Evolutionary conservation across 306 rosid genomes (phyloP).

Genomic region (Carpinus fangiana): DNA sequence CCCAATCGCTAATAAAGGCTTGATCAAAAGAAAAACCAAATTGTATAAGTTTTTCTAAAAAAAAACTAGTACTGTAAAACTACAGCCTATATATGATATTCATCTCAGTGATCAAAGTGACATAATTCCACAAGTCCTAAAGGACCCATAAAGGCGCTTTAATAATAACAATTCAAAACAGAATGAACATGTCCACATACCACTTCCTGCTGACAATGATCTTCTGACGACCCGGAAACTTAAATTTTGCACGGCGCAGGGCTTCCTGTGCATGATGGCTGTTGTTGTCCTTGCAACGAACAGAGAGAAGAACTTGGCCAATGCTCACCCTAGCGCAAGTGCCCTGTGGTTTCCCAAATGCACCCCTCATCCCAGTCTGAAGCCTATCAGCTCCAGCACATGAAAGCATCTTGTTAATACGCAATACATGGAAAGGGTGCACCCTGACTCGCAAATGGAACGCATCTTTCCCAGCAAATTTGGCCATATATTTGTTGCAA

Average conservation of each 20-base stretch:
- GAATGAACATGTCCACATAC: constrained; percentile 34
- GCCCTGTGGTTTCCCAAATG: constrained; percentile 74
- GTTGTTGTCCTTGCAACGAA: constrained; percentile 78
- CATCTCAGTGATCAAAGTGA: not conserved
- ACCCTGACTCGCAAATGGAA: constrained; percentile 88
- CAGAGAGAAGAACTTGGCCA: constrained; percentile 86
- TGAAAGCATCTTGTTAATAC: constrained; percentile 86
- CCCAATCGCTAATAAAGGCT: not conserved
- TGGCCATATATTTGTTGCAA: constrained; percentile 83
- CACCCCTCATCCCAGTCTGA: constrained; percentile 94
- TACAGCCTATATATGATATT: not conserved
- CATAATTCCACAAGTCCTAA: not conserved
- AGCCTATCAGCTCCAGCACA: constrained; percentile 76
- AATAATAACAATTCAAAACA: not conserved
- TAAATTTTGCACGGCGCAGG: constrained; percentile 81
- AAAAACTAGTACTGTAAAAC: too few species aligned
- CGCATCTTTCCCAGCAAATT: constrained; percentile 80
- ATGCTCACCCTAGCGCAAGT: constrained; percentile 76
- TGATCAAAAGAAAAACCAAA: not conserved
- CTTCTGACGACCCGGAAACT: constrained; percentile 91
- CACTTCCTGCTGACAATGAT: constrained; percentile 81
- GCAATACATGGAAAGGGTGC: constrained; percentile 87
- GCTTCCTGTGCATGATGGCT: constrained; percentile 83
- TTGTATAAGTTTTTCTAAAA: too few species aligned
- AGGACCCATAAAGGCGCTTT: not conserved